Evolutionary conservation across 106 monocot species (phyloP), one percentile per base, ranked within the genome.

Genomic region (Posidonia australis): DNA sequence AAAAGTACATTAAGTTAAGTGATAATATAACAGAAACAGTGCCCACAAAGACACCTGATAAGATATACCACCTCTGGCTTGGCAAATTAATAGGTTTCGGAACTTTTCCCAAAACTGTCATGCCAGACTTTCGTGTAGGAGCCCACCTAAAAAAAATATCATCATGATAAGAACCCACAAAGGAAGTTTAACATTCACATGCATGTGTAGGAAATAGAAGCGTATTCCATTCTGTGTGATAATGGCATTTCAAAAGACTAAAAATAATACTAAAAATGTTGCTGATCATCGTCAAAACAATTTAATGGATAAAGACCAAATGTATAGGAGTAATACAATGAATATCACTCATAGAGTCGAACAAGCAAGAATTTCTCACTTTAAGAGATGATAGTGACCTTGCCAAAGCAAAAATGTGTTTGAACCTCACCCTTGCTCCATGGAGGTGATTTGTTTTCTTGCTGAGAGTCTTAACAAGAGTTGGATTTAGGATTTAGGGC

Each of bases 1-100:
- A 55, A 59, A 13, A 1, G n/a, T n/a, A n/a, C n/a, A n/a, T n/a
- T 36, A 68, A 30, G 46, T 28, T 32, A 65, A 28, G 24, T 25
- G 27, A 47, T 25, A 25, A 31, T 58, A 58, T 36, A 2, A 36
- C 7, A 58, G 16, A 26, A 29, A 31, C 0, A 58, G 12, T 16
- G 17, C 28, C 23, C 27, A 9, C n/a, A 17, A 49, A 26, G 58
- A 58, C 11, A 58, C 58, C 14, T 58, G 27, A 17, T 14, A 1
- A 55, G 10, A 56, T 13, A 55, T 9, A 5, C 36, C 69, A 81
- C 81, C 72, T 81, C 41, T 81, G 81, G 68, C 81, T 81, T 6
- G 81, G 81, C 30, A 81, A 69, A 60, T 81, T 81, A 7, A 81
- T 73, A 57, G 81, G 81, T 69, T 81, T 81, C 13, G 81, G 81